These are phyloP conservation scores for Daldinia vernicosa DNA, from an alignment of 495 filamentous ascomycete species.

Conservation along the genomic window DNA sequence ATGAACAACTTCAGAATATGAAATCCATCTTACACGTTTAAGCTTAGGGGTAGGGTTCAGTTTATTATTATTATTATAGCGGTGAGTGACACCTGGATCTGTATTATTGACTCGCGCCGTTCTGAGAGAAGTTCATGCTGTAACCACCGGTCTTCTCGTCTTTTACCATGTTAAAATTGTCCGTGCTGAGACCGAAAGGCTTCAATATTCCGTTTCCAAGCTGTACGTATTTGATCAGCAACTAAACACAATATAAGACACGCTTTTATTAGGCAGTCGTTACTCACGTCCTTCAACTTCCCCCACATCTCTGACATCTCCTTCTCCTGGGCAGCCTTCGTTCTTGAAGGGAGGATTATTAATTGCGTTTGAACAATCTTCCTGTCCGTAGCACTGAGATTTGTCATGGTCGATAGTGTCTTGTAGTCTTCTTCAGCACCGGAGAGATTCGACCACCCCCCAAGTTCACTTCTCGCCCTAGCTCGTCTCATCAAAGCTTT, in stretches of 20 bases:
- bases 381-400: slow-evolving; percentile 69
- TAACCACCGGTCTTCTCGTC: slow-evolving; percentile 91
- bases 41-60: neutral
- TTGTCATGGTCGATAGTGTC: slow-evolving; percentile 60
- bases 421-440: slow-evolving; percentile 83
- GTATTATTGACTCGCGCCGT: slow-evolving; percentile 21
- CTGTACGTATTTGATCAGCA: slow-evolving; percentile 47
- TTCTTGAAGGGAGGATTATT: slow-evolving; percentile 66
- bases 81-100: neutral
- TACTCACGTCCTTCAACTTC: slow-evolving; percentile 84
- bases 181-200: slow-evolving; percentile 90
- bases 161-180: slow-evolving; percentile 92
- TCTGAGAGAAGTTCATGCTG: slow-evolving; percentile 80
- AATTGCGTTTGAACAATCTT: slow-evolving; percentile 73
- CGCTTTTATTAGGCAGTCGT: neutral
- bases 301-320: slow-evolving; percentile 97
- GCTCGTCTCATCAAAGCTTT: slow-evolving; percentile 90
- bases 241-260: neutral
- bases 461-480: slow-evolving; percentile 72
- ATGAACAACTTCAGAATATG: neutral
- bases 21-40: neutral
- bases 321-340: slow-evolving; percentile 78
- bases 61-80: neutral
- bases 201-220: slow-evolving; percentile 91
- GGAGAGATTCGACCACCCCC: slow-evolving; percentile 82